phyloP scores from a whole-genome alignment of 2,329 filamentous ascomycete species.

The Aureobasidium sp. region DNA sequence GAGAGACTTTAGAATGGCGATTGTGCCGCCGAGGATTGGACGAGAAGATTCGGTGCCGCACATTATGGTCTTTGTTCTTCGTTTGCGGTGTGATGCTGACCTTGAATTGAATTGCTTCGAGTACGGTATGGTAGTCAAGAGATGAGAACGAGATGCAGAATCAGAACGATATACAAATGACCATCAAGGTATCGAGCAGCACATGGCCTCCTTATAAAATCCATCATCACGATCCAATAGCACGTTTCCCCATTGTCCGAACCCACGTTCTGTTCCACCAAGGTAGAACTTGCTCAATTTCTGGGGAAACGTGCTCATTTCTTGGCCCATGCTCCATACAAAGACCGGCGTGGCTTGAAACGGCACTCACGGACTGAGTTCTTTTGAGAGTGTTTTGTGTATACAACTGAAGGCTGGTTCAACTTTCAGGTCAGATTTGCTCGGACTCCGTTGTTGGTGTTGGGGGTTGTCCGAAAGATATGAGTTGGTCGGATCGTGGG shows the following conservation, averaged over 20 bases:
- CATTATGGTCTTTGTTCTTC: constrained; percentile 16
- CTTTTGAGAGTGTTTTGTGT: background rate
- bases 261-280: background rate
- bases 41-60: constrained; percentile 20
- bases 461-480: background rate
- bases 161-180: background rate
- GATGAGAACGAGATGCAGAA: background rate
- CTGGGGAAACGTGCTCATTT: background rate
- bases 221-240: background rate
- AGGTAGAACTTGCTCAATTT: constrained; percentile 2
- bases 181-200: background rate
- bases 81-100: background rate
- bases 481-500: too few relatives aligned
- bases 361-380: background rate
- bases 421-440: background rate
- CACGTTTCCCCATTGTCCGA: background rate
- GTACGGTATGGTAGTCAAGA: background rate
- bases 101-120: background rate
- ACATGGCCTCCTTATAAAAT: background rate
- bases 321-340: background rate
- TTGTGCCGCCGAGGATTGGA: constrained; percentile 22
- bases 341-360: background rate
- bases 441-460: background rate
- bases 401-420: background rate
- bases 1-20: constrained; percentile 22